These are phyloP conservation scores for Pulveroboletus ravenelii DNA, from an alignment of 768 basidiomycete species.

Conservation along the genomic window DNA sequence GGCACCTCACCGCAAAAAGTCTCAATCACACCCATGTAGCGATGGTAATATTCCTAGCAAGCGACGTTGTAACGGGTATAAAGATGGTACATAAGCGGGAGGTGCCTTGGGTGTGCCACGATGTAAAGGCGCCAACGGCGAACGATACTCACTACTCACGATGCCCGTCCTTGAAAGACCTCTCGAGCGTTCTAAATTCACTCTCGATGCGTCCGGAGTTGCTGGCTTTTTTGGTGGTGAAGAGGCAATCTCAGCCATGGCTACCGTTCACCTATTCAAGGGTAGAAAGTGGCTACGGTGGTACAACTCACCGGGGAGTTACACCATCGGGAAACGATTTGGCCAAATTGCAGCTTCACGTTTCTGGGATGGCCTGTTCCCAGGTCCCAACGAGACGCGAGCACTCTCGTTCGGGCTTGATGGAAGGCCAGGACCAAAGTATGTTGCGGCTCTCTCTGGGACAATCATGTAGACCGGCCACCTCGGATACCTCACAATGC, in stretches of 20 bases:
- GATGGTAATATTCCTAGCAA: no score
- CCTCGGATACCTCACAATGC: conserved; percentile 25
- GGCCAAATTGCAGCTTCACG: conserved; percentile 26
- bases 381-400: conserved; percentile 26
- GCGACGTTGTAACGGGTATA: no score
- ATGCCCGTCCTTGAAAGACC: conserved; percentile 19
- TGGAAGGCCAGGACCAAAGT: conserved; percentile 26
- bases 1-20: no score
- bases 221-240: conserved; percentile 37
- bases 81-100: no score
- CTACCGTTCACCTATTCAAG: conserved; percentile 30
- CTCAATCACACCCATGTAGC: no score
- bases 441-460: conserved; percentile 25
- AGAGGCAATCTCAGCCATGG: conserved; percentile 36
- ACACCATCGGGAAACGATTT: conserved; percentile 30
- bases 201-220: conserved; percentile 29
- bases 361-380: conserved; percentile 32
- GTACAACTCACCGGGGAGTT: conserved; percentile 37
- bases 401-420: conserved; percentile 28
- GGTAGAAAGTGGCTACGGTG: conserved; percentile 33
- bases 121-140: no score
- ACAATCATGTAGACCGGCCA: conserved; percentile 28
- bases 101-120: no score
- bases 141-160: no score
- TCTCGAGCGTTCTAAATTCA: conserved; percentile 7